Base-by-base conservation (phyloP, 805 yeast species). In the Myxozyma sirexii region DNA sequence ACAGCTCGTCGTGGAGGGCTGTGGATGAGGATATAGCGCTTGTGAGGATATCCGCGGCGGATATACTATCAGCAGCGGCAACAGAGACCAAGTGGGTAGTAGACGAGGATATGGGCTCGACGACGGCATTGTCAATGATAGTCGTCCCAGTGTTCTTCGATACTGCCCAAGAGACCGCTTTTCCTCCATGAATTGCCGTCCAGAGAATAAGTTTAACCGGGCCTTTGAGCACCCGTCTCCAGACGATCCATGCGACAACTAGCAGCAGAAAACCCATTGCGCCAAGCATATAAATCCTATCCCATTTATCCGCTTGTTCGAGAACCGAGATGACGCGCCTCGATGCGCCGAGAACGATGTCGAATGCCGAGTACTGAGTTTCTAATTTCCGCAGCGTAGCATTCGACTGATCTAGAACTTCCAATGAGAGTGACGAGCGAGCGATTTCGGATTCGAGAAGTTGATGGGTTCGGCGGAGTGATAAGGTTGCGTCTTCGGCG, bases 261-360 rank as follows among this genome's bases (percentile, higher is more conserved):
- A 67, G 57, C 1, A 69, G 75, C 48, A 77, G 62, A 54, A 77
- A 74, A n/a, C 72, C 70, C 57, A 77, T 59, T 10, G 77, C 64
- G 17, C 69, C 68, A 44, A 70, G 67, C 79, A 77, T 76, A 41
- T 66, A 60, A 4, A 71, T 60, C 3, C 78, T 63, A 55, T 77
- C 80, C 72, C 72, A 66, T 27, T 66, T 61, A 52, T 77, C 80
- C 13, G 80, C 78, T 60, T 73, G 71, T 57, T 76, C 78, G 31
- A 77, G 68, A 12, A 74, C 68, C 29, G 68, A 58, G 21, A 77
- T 74, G 44, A 77, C 70, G 42, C 68, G 63, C 39, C 68, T 65
- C 13, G 78, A 74, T 6, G 77, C 75, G 26, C 68, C 70, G 23
- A 77, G 67, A 27, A 75, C 62, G 31, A 71, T 59, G 52, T 77